Conservation (phyloP, 2,329 filamentous ascomycete species). For the Paraconiothyrium brasiliense region DNA sequence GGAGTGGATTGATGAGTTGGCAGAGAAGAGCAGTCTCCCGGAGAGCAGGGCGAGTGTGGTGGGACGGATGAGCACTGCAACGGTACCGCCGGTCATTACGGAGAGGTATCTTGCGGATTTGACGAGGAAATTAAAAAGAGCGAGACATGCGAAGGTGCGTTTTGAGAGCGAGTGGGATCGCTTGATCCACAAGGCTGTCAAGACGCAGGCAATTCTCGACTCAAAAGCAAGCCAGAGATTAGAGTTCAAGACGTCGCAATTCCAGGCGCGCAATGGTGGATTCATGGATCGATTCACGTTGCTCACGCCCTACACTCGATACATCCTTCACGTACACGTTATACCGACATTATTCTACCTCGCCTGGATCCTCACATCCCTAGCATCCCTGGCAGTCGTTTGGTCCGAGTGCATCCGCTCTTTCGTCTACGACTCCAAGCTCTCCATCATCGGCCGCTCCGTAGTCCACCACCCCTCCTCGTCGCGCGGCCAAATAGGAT, state of each 20-base stretch:
- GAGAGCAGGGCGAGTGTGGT: conserved; percentile 60
- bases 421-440: conserved; percentile 67
- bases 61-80: conserved; percentile 47
- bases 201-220: conserved; percentile 84
- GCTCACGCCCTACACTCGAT: conserved; percentile 83
- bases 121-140: conserved; percentile 81
- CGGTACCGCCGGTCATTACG: conserved; percentile 83
- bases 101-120: conserved; percentile 92
- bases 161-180: conserved; percentile 88
- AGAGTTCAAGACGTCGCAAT: conserved; percentile 71
- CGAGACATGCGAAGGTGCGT: conserved; percentile 82
- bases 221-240: conserved; percentile 82
- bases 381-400: conserved; percentile 83
- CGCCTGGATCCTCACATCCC: conserved; percentile 72
- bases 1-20: conserved; percentile 96
- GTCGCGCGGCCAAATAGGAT: conserved; percentile 78
- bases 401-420: conserved; percentile 94
- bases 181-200: conserved; percentile 76
- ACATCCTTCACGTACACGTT: conserved; percentile 77
- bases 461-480: conserved; percentile 80
- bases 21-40: conserved; percentile 76
- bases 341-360: conserved; percentile 73
- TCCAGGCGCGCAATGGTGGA: conserved; percentile 61
- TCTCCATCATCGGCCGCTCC: conserved; percentile 74
- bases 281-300: conserved; percentile 58